Percentiles rank a stretch among this genome's conserved stretches.
Evolutionary conservation across 495 filamentous ascomycete genomes (phyloP).

Genomic region (Aspergillus sclerotiicarbonarius): DNA sequence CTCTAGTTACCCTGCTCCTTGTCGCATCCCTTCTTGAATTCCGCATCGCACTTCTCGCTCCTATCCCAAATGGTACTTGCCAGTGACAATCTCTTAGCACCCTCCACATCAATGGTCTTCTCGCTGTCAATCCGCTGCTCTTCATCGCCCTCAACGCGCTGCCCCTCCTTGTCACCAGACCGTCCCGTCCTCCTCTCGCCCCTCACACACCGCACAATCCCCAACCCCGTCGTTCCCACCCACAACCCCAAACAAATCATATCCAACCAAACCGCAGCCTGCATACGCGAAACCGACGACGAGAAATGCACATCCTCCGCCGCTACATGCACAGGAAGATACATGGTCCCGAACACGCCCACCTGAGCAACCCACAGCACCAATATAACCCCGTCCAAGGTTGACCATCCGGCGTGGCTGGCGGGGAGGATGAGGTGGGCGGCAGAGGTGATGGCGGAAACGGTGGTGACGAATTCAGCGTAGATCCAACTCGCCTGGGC

Average conservation of each 20-base stretch:
- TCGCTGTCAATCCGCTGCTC: too few relatives aligned
- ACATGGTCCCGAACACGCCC: slow-evolving; percentile 67
- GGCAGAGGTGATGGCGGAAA: slow-evolving; percentile 57
- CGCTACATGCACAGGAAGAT: slow-evolving; percentile 55
- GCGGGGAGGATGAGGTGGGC: slow-evolving; percentile 59
- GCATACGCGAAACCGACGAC: slow-evolving; percentile 57
- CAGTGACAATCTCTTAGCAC: too few relatives aligned
- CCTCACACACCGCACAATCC: slow-evolving; percentile 21
- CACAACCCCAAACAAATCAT: slow-evolving; percentile 65
- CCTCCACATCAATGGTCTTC: too few relatives aligned
- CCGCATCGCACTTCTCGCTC: too few relatives aligned
- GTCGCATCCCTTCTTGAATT: too few relatives aligned
- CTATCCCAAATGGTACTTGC: too few relatives aligned
- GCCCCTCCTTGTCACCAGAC: too few relatives aligned
- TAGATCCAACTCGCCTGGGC: slow-evolving; percentile 67
- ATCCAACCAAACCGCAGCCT: slow-evolving; percentile 73
- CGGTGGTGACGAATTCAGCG: slow-evolving; percentile 58
- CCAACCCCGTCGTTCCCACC: slow-evolving; percentile 51
- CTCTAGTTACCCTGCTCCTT: too few relatives aligned
- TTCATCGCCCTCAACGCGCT: too few relatives aligned
- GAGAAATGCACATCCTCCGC: slow-evolving; percentile 44
- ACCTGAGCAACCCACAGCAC: slow-evolving; percentile 71
- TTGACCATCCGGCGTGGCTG: slow-evolving; percentile 51
- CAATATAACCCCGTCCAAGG: slow-evolving; percentile 65
- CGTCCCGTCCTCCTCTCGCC: slow-evolving; percentile 3